Evolutionary conservation across 2,329 filamentous ascomycete species (phyloP), one percentile per base, ranked within the genome.

Genomic region (Apiospora pterosperma): DNA sequence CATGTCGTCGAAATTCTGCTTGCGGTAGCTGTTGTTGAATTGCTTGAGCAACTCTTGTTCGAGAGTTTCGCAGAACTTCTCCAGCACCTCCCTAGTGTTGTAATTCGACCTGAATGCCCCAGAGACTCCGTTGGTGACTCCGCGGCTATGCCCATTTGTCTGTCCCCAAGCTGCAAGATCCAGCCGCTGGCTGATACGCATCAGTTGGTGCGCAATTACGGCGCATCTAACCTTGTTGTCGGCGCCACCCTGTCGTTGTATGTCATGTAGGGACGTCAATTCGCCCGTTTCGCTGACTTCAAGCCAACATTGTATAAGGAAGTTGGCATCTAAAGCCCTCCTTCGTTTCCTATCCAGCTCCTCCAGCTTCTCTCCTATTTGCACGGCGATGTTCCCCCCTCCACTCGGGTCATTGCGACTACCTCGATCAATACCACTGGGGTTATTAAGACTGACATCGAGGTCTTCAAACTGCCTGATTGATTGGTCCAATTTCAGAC

Each of bases 1-100:
- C 96, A 99, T 99, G 72, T 96, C 94, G 70, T 97, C 93, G 74
- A 97, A 97, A 78, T 98, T 97, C 72, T 97, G 93, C 70, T 91
- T 89, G 68, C 94, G 87, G 77, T 98, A 98, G 81, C 95, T 97
- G 74, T 96, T 93, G 81, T 99, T 96, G 79, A 99, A 99, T 74
- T 97, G 95, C 76, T 94, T 93, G 66, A 99, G 81, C 42, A 99
- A 82, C 74, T 99, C 96, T 75, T 98, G 97, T 78, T 99, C 96
- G 65, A 99, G 80, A 1, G 92, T 94, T 76, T 99, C 96, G 31
- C 94, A 92, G 77, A 98, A 99, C 76, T 97, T 97, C 78, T 99
- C 96, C 64, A 99, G 91, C 19, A 96, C 88, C 76, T 97, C 94
- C 68, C 93, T 88, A 2, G 93, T 96, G 73, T 95, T 88, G 73